Conservation (phyloP, 495 filamentous ascomycete genomes). For the Penicillium antarcticum region DNA sequence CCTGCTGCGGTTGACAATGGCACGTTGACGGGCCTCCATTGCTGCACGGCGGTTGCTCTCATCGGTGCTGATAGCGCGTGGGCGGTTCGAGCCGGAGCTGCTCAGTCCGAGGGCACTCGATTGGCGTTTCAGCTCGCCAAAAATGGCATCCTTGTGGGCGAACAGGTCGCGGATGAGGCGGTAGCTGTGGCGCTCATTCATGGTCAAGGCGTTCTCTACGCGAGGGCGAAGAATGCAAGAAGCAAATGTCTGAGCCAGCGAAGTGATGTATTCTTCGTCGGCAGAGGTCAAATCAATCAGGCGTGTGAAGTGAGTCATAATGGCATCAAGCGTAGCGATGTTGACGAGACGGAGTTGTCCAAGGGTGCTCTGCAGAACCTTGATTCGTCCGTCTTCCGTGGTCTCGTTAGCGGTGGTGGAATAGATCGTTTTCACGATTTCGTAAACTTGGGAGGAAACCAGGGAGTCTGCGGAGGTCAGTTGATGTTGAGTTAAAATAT, state of each 20-base stretch:
- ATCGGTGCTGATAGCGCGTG: constrained; percentile 89
- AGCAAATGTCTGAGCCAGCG: constrained; percentile 74
- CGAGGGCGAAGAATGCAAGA: constrained; percentile 87
- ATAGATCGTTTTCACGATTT: constrained; percentile 98
- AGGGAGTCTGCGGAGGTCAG: constrained; percentile 69
- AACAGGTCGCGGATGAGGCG: constrained; percentile 92
- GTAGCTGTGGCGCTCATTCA: constrained; percentile 92
- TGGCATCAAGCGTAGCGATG: constrained; percentile 95
- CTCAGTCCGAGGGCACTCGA: constrained; percentile 56
- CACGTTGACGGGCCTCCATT: constrained; percentile 87
- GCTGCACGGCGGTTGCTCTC: constrained; percentile 92
- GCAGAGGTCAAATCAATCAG: constrained; percentile 95
- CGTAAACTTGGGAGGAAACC: constrained; percentile 96
- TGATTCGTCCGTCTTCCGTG: constrained; percentile 69
- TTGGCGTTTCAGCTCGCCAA: constrained; percentile 92
- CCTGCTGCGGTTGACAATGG: constrained; percentile 72
- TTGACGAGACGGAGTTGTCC: constrained; percentile 94
- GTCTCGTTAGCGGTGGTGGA: constrained; percentile 69
- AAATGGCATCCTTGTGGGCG: constrained; percentile 89
- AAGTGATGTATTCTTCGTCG: constrained; percentile 77
- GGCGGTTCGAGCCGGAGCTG: constrained; percentile 41
- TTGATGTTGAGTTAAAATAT: not conserved
- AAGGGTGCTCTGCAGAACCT: constrained; percentile 92
- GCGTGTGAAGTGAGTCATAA: constrained; percentile 97
- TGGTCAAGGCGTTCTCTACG: constrained; percentile 80